A percentile compares a stretch with the other conserved stretches of the same genome.
Conservation (phyloP, 495 filamentous ascomycete genomes). For the Polyplosphaeria fusca region DNA sequence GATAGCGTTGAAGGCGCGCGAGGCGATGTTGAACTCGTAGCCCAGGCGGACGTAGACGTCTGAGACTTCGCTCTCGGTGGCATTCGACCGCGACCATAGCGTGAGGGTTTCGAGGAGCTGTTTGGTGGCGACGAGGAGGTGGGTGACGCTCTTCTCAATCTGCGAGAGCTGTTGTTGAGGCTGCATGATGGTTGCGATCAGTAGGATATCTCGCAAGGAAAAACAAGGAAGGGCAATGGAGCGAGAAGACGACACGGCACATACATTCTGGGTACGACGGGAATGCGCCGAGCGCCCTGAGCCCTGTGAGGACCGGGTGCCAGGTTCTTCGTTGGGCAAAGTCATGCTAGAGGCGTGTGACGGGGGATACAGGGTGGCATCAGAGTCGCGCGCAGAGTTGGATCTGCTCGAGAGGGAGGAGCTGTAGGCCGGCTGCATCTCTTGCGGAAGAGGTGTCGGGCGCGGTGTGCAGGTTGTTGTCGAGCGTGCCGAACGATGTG, state of each 20-base stretch:
- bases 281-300: slow-evolving; percentile 33
- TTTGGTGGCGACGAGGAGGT: slow-evolving; percentile 95
- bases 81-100: slow-evolving; percentile 88
- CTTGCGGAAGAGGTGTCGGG: neutral
- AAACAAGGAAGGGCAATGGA: neutral
- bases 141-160: slow-evolving; percentile 98
- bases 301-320: slow-evolving; percentile 29
- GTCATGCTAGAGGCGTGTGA: slow-evolving; percentile 34
- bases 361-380: slow-evolving; percentile 24
- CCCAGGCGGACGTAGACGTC: slow-evolving; percentile 96
- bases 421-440: slow-evolving; percentile 24
- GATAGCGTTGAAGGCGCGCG: slow-evolving; percentile 91
- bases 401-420: slow-evolving; percentile 12
- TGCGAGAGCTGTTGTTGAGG: slow-evolving; percentile 74
- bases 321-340: slow-evolving; percentile 26
- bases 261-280: slow-evolving; percentile 30
- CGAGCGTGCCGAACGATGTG: neutral
- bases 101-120: slow-evolving; percentile 96
- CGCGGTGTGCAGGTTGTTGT: neutral
- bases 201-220: neutral
- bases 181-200: slow-evolving; percentile 38
- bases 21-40: slow-evolving; percentile 98
- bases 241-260: slow-evolving; percentile 8
- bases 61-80: slow-evolving; percentile 89
- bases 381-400: slow-evolving; percentile 25